Evolutionary conservation across 2,329 filamentous ascomycete genomes (phyloP).

Genomic region (Cadophora malorum): DNA sequence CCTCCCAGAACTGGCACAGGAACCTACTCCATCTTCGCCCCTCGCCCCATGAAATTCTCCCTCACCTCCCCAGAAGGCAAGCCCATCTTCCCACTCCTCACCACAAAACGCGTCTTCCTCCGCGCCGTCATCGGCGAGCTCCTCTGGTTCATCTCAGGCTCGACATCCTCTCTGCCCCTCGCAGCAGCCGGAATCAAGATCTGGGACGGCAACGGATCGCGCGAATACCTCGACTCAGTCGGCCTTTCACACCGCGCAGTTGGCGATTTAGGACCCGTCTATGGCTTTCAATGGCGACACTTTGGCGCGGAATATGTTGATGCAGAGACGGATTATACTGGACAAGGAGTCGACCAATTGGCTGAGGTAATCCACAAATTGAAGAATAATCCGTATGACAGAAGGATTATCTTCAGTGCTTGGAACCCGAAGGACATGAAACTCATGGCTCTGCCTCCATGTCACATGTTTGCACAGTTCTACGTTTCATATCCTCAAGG

Average conservation of each 20-base stretch:
- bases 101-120: slow-evolving; percentile 95
- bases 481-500: slow-evolving; percentile 50
- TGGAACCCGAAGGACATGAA: slow-evolving; percentile 91
- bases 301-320: slow-evolving; percentile 92
- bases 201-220: slow-evolving; percentile 96
- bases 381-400: slow-evolving; percentile 82
- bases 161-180: slow-evolving; percentile 79
- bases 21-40: slow-evolving; percentile 88
- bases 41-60: slow-evolving; percentile 83
- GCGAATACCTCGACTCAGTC: slow-evolving; percentile 85
- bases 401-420: slow-evolving; percentile 86
- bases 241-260: slow-evolving; percentile 82
- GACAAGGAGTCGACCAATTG: slow-evolving; percentile 91
- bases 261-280: slow-evolving; percentile 93
- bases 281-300: slow-evolving; percentile 98
- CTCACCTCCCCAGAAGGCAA: slow-evolving; percentile 66
- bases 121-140: slow-evolving; percentile 90
- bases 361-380: slow-evolving; percentile 90
- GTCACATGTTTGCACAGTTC: slow-evolving; percentile 98
- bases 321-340: slow-evolving; percentile 79
- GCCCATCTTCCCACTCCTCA: slow-evolving; percentile 87
- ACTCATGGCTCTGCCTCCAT: slow-evolving; percentile 91
- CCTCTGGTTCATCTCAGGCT: slow-evolving; percentile 91
- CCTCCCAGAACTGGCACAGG: slow-evolving; percentile 82
- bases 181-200: slow-evolving; percentile 87